phyloP scores from a whole-genome alignment of 139 green algal species.

The Astrephomene gubernaculifera region DNA sequence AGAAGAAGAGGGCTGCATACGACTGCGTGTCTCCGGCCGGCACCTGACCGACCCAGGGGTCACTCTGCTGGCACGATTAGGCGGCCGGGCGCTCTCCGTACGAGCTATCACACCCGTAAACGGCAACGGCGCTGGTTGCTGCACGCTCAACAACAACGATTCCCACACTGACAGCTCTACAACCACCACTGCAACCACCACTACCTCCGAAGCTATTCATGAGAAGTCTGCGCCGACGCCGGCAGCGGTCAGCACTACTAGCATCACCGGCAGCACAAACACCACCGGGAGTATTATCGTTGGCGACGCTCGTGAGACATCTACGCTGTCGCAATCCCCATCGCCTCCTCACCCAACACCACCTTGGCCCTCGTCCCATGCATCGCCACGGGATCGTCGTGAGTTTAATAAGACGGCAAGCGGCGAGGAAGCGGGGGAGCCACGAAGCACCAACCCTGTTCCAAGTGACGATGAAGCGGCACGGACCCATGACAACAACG shows the following conservation, averaged over 20 bases:
- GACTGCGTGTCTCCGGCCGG: conserved; percentile 11
- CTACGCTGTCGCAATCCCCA: no score
- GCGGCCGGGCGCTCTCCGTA: conserved; percentile 10
- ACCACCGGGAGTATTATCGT: no score
- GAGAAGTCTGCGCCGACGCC: neutral
- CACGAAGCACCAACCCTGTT: no score
- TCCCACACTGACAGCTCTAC: no score
- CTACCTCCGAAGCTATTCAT: neutral
- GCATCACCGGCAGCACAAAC: neutral
- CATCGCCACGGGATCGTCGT: neutral
- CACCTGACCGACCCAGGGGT: conserved; percentile 14
- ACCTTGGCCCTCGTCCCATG: neutral
- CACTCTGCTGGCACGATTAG: conserved; percentile 34
- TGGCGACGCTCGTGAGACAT: no score
- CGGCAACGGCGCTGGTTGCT: neutral
- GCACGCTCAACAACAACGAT: no score
- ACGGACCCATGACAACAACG: no score
- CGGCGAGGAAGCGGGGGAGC: no score
- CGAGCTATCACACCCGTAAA: neutral
- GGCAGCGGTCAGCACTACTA: neutral
- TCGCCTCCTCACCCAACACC: neutral
- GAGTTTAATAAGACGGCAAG: neutral
- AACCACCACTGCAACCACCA: neutral
- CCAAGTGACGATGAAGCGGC: no score
- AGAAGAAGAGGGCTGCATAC: conserved; percentile 14